Percentiles rank a stretch among this genome's conserved stretches.
Evolutionary conservation across 2,329 filamentous ascomycete genomes (phyloP).

Genomic region (Penicillium sp.): DNA sequence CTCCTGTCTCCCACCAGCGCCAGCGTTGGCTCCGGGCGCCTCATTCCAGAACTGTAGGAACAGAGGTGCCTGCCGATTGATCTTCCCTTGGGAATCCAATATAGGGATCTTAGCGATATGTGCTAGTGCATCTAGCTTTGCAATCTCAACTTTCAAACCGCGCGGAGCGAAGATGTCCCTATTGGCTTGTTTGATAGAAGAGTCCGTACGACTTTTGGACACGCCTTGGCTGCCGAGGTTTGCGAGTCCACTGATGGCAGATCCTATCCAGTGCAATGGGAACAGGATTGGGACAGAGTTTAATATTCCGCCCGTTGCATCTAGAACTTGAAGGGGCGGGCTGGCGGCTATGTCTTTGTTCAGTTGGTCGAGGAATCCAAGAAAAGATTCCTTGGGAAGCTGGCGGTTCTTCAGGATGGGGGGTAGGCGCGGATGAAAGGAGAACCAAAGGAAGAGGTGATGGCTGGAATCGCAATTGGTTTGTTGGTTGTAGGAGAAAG

Average conservation of each 20-base stretch:
- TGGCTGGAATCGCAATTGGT: slow-evolving; percentile 21
- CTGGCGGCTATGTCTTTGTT: slow-evolving; percentile 26
- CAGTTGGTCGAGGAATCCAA: slow-evolving; percentile 29
- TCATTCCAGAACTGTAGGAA: slow-evolving; percentile 13
- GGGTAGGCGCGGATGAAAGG: slow-evolving; percentile 22
- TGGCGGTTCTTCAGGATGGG: slow-evolving; percentile 11
- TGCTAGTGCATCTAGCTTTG: slow-evolving; percentile 28
- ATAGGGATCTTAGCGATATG: slow-evolving; percentile 28
- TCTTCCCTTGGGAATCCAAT: slow-evolving; percentile 23
- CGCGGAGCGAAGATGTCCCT: slow-evolving; percentile 26
- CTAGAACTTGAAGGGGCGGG: slow-evolving; percentile 29
- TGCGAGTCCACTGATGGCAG: slow-evolving; percentile 24
- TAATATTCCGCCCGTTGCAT: slow-evolving; percentile 28
- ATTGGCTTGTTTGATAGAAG: slow-evolving; percentile 23
- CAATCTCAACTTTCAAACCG: slow-evolving; percentile 29
- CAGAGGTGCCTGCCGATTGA: slow-evolving; percentile 22
- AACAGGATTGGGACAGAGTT: slow-evolving; percentile 26
- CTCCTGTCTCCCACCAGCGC: neutral
- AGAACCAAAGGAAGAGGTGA: slow-evolving; percentile 12
- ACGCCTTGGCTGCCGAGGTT: slow-evolving; percentile 21
- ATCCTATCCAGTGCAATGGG: slow-evolving; percentile 26
- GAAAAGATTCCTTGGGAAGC: slow-evolving; percentile 19
- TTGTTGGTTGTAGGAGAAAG: neutral
- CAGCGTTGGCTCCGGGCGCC: neutral
- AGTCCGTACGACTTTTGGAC: slow-evolving; percentile 27